Conservation (phyloP, 2,329 filamentous ascomycete species). For the Colletotrichum chrysophilum region DNA sequence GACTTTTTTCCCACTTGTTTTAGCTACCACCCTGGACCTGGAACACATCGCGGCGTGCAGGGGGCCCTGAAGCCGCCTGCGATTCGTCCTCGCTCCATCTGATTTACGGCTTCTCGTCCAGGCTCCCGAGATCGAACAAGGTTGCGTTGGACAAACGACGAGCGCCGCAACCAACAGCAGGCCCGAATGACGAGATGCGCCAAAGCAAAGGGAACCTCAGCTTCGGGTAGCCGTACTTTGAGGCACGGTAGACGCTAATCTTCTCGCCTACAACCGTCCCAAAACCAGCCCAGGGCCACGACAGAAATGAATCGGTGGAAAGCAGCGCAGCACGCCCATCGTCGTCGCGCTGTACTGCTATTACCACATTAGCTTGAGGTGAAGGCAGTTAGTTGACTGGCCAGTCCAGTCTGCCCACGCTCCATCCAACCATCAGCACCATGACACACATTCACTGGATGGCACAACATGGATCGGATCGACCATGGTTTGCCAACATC, state of each 20-base stretch:
- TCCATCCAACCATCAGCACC: not conserved
- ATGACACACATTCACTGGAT: not conserved
- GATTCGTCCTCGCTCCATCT: not conserved
- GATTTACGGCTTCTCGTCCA: not conserved
- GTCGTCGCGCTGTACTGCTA: not conserved
- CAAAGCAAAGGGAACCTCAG: not conserved
- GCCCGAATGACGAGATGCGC: not conserved
- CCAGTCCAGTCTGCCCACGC: not conserved
- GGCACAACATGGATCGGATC: constrained; percentile 1
- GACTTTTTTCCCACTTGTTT: not conserved
- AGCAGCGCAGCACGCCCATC: not conserved
- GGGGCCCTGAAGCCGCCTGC: not conserved
- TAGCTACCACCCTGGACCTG: not conserved
- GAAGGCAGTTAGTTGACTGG: not conserved
- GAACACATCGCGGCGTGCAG: not conserved
- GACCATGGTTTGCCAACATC: not conserved
- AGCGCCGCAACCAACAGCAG: not conserved
- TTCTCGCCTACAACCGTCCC: not conserved
- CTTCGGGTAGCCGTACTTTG: not conserved
- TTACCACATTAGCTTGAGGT: not conserved
- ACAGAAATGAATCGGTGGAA: not conserved
- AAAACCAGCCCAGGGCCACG: not conserved
- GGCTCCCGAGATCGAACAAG: not conserved
- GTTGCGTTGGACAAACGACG: not conserved
- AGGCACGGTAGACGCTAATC: not conserved